Percentiles rank a stretch among this genome's conserved stretches.
Evolutionary conservation across 2,329 filamentous ascomycete genomes (phyloP).

Genomic region (Pleoardoris graminearum): DNA sequence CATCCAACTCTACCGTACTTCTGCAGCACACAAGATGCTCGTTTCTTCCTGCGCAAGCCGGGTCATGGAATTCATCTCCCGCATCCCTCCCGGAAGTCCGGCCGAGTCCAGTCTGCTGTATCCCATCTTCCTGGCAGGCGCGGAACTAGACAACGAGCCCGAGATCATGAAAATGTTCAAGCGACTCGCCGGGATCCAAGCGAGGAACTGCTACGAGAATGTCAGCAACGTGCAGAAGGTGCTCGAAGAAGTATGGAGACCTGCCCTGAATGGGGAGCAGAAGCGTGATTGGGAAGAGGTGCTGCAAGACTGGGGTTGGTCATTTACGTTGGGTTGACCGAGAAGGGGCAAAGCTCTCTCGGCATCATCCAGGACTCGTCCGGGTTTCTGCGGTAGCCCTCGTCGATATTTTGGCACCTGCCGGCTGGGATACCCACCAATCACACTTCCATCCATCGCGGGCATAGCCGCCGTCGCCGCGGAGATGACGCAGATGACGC

Average conservation of each 20-base stretch:
- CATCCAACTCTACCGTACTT: constrained; percentile 42
- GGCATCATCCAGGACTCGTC: neutral
- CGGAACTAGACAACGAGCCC: constrained; percentile 34
- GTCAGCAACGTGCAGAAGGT: constrained; percentile 39
- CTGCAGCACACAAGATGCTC: constrained; percentile 26
- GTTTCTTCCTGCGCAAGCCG: constrained; percentile 36
- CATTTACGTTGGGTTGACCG: constrained; percentile 38
- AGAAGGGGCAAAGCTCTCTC: too few species aligned
- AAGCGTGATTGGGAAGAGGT: constrained; percentile 43
- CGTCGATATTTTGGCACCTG: neutral
- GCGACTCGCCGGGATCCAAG: constrained; percentile 36
- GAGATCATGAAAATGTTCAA: constrained; percentile 37
- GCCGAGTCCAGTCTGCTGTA: constrained; percentile 42
- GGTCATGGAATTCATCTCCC: constrained; percentile 40
- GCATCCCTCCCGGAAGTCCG: constrained; percentile 40
- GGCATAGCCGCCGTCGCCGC: too few species aligned
- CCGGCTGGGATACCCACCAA: too few species aligned
- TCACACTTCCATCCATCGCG: too few species aligned
- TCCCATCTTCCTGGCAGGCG: constrained; percentile 42
- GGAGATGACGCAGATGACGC: too few species aligned
- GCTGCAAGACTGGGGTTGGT: constrained; percentile 41
- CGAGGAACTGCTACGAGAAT: constrained; percentile 42
- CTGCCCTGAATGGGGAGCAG: constrained; percentile 31
- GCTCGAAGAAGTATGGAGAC: constrained; percentile 41
- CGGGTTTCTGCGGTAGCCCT: neutral